Conservation (phyloP, 345 rosid species). For the Rhodamnia argentea region DNA sequence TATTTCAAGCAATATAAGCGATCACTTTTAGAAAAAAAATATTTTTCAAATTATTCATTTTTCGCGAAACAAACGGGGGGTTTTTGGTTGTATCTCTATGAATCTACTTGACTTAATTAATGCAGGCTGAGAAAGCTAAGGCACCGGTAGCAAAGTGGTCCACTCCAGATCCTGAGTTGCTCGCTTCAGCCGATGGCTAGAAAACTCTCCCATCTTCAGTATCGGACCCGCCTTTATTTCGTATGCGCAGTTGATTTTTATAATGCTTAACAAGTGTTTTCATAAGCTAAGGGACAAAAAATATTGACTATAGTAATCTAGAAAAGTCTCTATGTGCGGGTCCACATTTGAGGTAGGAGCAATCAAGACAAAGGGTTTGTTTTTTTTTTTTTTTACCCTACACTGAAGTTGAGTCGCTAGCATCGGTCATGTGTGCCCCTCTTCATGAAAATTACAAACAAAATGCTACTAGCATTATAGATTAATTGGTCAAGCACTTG, state of each 20-base stretch:
- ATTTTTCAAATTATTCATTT: too few species aligned
- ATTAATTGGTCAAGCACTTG: not conserved
- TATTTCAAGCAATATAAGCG: too few species aligned
- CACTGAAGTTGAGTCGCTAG: too few species aligned
- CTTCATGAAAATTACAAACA: not conserved
- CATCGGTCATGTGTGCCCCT: too few species aligned
- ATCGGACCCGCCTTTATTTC: not conserved
- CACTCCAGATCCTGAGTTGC: not conserved
- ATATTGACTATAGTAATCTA: too few species aligned
- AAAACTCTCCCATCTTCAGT: not conserved
- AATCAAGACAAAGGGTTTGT: too few species aligned
- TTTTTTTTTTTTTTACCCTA: too few species aligned
- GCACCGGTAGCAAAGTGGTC: slow-evolving; percentile 15
- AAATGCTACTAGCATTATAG: not conserved
- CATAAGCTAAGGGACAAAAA: too few species aligned
- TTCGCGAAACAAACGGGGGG: too few species aligned
- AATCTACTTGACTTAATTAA: not conserved
- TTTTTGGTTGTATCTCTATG: not conserved
- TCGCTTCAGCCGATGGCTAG: not conserved
- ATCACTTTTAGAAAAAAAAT: too few species aligned
- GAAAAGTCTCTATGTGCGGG: not conserved
- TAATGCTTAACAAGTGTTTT: too few species aligned
- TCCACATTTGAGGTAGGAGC: not conserved
- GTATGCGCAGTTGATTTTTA: not conserved
- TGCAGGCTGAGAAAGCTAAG: slow-evolving; percentile 26